Percentiles rank a stretch among this genome's conserved stretches.
Evolutionary conservation across 805 yeast species (phyloP).

Genomic region (Yamadazyma laniorum): DNA sequence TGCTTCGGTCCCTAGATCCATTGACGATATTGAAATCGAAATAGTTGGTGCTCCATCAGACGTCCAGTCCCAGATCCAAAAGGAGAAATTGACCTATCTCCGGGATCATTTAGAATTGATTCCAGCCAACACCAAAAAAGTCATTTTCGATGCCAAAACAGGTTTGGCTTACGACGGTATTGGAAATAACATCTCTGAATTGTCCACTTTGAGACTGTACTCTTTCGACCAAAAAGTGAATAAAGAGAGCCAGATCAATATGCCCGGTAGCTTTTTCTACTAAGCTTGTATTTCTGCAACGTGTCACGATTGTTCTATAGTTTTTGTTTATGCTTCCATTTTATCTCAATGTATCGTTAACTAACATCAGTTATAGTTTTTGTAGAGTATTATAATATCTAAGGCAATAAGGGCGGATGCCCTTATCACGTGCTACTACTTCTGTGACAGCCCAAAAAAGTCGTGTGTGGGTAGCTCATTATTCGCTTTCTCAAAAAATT

Average conservation of each 20-base stretch:
- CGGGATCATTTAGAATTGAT: conserved; percentile 12
- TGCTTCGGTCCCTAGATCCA: conserved; percentile 11
- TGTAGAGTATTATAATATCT: no score
- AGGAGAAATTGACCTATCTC: conserved; percentile 11
- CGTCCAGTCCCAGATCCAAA: conserved; percentile 4
- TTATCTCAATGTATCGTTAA: no score
- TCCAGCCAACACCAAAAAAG: conserved; percentile 14
- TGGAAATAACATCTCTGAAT: conserved; percentile 15
- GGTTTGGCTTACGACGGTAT: conserved; percentile 17
- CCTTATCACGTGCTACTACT: no score
- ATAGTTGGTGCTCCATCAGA: conserved; percentile 17
- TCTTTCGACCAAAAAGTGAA: conserved; percentile 12
- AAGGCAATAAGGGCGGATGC: no score
- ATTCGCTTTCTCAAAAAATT: conserved; percentile 12
- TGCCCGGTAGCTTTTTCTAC: conserved; percentile 17
- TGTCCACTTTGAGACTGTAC: conserved; percentile 14
- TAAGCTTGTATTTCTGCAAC: conserved; percentile 4
- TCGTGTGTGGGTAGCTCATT: conserved; percentile 3
- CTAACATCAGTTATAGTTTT: no score
- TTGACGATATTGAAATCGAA: conserved; percentile 10
- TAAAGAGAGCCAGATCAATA: conserved; percentile 7
- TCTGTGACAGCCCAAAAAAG: no score
- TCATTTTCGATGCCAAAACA: conserved; percentile 17
- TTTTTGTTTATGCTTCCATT: no score
- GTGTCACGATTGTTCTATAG: not conserved